Evolutionary conservation across 352 stramenopile genomes (phyloP), one percentile per base, ranked within the genome.

Genomic region (Stephanocyclus meneghinianus): DNA sequence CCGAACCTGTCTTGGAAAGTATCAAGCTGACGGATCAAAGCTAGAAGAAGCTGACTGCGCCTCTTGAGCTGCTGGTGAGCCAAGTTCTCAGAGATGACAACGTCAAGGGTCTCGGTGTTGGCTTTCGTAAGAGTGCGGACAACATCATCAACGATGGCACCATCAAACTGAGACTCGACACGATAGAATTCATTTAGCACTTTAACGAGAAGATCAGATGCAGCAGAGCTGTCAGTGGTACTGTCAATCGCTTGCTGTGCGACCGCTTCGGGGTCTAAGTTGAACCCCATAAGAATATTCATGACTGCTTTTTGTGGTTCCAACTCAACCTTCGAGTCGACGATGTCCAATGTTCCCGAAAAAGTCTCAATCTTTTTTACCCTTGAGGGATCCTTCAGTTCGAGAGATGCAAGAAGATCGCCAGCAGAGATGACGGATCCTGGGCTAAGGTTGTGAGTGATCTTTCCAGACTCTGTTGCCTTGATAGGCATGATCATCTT

Each of bases 401-500:
- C 95, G 88, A 99, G 96, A 53, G 93, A 97, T 53, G 97, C 97
- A 76, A 99, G 96, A 74, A 98, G 95, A 83, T 99, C 98, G 50
- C 97, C 98, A 59, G 97, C 95, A 32, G 95, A 94, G 32, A 99
- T 95, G 67, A 99, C 97, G 9, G 96, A 96, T 67, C 97, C 98
- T 75, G 98, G 95, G 0, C 96, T 97, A 87, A 99, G 97, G 76
- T 95, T 94, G 74, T 99, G 91, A 11, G 90, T 96, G 75, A 99
- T 98, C 51, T 97, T 96, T 90, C 98, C 97, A 74, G 91, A 96
- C 84, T 99, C 98, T 11, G 95, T 95, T 2, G 97, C 97, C 78
- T 98, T 95, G 69, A 99, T 92, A 30, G 97, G 96, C 96, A 99
- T 99, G 91, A 99, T 99, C 98, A 99, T 99, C 93, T 99, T 99